Evolutionary conservation across 1,284 basidiomycete species (phyloP).

Genomic region (Puccinia coronata): DNA sequence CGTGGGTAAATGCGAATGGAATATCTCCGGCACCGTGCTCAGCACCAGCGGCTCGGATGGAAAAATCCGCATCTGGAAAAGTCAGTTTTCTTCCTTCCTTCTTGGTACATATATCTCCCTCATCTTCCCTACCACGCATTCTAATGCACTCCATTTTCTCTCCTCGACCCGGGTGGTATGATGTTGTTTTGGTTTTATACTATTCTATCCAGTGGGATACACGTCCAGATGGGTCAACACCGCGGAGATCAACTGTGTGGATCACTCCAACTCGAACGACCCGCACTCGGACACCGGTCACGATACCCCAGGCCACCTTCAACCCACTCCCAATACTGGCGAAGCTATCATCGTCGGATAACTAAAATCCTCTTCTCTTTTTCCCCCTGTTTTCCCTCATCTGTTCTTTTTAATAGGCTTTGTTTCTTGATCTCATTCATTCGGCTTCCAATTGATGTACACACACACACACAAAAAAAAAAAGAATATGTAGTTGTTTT

Average conservation of each 20-base stretch:
- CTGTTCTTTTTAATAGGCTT: too few relatives aligned
- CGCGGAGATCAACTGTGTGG: slow-evolving; percentile 38
- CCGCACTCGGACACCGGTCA: background rate
- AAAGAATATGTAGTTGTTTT: too few relatives aligned
- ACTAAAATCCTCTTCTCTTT: slow-evolving; percentile 4
- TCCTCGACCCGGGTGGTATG: background rate
- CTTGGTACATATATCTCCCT: too few relatives aligned
- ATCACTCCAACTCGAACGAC: background rate
- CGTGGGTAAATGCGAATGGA: slow-evolving; percentile 64
- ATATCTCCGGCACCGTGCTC: slow-evolving; percentile 82
- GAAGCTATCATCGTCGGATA: too few relatives aligned
- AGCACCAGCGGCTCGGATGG: slow-evolving; percentile 88
- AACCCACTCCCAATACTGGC: background rate
- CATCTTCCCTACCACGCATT: background rate
- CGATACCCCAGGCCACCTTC: too few relatives aligned
- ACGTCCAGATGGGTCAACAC: slow-evolving; percentile 43
- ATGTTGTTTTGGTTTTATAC: background rate
- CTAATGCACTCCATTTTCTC: background rate
- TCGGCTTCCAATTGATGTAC: too few relatives aligned
- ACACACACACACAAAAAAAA: too few relatives aligned
- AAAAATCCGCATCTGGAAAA: slow-evolving; percentile 80
- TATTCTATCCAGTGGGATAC: slow-evolving; percentile 34
- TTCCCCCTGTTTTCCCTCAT: too few relatives aligned
- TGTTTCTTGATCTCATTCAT: too few relatives aligned
- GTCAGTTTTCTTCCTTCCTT: background rate